Conservation (phyloP, 768 basidiomycete species). For the Kwoniella sp. region DNA sequence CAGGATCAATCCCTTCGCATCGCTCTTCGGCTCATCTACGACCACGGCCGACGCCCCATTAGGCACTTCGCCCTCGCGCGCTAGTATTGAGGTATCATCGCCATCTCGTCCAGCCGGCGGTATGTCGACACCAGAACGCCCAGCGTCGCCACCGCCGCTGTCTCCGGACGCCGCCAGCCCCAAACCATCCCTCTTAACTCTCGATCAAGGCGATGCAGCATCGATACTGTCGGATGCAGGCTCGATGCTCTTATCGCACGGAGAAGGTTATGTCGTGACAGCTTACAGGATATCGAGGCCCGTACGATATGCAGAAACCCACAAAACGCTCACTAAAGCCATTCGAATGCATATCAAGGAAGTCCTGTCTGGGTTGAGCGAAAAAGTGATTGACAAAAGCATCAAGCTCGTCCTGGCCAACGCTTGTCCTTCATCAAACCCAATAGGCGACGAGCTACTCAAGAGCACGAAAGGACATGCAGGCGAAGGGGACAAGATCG, state of each 20-base stretch:
- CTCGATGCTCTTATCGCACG: slow-evolving; percentile 2
- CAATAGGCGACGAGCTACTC: slow-evolving; percentile 29
- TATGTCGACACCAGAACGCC: slow-evolving; percentile 10
- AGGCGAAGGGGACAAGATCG: slow-evolving; percentile 3
- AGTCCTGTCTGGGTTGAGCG: slow-evolving; percentile 40
- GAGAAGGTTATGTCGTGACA: slow-evolving; percentile 42
- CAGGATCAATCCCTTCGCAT: slow-evolving; percentile 72
- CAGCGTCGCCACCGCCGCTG: slow-evolving; percentile 46
- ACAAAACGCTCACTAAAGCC: slow-evolving; percentile 44
- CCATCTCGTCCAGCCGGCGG: slow-evolving; percentile 2
- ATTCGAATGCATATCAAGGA: slow-evolving; percentile 34
- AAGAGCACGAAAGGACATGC: slow-evolving; percentile 31
- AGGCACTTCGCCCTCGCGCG: slow-evolving; percentile 36
- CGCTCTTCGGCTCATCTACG: slow-evolving; percentile 62
- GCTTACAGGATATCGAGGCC: slow-evolving; percentile 45
- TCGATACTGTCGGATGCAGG: slow-evolving; percentile 27
- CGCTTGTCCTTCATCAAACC: slow-evolving; percentile 9
- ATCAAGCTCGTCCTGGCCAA: slow-evolving; percentile 28
- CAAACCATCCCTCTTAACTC: slow-evolving; percentile 36
- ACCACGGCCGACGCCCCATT: slow-evolving; percentile 40
- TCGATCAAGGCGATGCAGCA: slow-evolving; percentile 16
- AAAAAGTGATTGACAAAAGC: slow-evolving; percentile 41
- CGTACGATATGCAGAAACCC: slow-evolving; percentile 42
- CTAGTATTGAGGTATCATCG: slow-evolving; percentile 47
- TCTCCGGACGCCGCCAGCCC: slow-evolving; percentile 60